Evolutionary conservation across 208 protist genomes (phyloP).

Genomic region (Trichomonas gallinae): DNA sequence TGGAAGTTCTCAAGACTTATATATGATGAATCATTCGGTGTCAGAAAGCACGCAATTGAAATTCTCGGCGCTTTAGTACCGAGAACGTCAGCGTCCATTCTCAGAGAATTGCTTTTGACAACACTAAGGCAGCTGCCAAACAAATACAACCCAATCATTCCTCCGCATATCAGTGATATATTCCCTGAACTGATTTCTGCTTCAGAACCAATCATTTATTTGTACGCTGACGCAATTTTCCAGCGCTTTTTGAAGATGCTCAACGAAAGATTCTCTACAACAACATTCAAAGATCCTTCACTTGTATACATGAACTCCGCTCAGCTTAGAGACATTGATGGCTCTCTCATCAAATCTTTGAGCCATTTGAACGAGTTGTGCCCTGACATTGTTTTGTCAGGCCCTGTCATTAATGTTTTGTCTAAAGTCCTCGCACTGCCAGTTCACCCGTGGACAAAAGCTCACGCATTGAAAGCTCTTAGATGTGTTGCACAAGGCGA

Average conservation of each 20-base stretch:
- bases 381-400: background rate
- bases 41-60: background rate
- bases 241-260: background rate
- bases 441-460: background rate
- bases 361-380: background rate
- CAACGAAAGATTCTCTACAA: background rate
- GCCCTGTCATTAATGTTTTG: background rate
- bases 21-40: background rate
- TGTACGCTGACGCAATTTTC: background rate
- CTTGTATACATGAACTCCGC: background rate
- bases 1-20: background rate
- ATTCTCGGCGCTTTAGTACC: background rate
- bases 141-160: slow-evolving; percentile 15
- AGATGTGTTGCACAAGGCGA: background rate
- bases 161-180: background rate
- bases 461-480: background rate
- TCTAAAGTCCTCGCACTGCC: background rate
- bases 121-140: background rate
- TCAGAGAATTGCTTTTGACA: background rate
- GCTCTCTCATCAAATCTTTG: background rate
- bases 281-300: background rate
- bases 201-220: background rate
- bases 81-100: background rate
- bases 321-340: background rate
- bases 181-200: background rate